Evolutionary conservation across 345 rosid genomes (phyloP).

Genomic region (thale cress (Arabidopsis thaliana)): TAIR10.1 NC_003076.8:15940501-15941000

Average conservation of each 20-base stretch:
- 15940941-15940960: not conserved
- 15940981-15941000: not conserved
- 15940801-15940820: not conserved
- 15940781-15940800: constrained; percentile 13
- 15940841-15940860: too few relatives aligned
- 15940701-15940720: constrained; percentile 40
- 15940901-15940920: too few relatives aligned
- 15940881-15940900: not conserved
- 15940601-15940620: constrained; percentile 39
- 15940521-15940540: constrained; percentile 25
- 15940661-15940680: constrained; percentile 40
- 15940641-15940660: constrained; percentile 47
- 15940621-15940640: constrained; percentile 46
- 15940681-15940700: constrained; percentile 27
- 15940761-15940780: constrained; percentile 19
- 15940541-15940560: constrained; percentile 29
- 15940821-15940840: not conserved
- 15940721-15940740: constrained; percentile 10
- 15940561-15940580: not conserved
- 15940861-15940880: not conserved
- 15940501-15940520: not conserved
- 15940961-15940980: not conserved
- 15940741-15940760: not conserved
- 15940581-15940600: constrained; percentile 28
- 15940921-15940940: too few relatives aligned